Percentiles rank a stretch among this genome's conserved stretches.
phyloP scores from a whole-genome alignment of 352 stramenopile genomes.

The Globisporangium perplexum region DNA sequence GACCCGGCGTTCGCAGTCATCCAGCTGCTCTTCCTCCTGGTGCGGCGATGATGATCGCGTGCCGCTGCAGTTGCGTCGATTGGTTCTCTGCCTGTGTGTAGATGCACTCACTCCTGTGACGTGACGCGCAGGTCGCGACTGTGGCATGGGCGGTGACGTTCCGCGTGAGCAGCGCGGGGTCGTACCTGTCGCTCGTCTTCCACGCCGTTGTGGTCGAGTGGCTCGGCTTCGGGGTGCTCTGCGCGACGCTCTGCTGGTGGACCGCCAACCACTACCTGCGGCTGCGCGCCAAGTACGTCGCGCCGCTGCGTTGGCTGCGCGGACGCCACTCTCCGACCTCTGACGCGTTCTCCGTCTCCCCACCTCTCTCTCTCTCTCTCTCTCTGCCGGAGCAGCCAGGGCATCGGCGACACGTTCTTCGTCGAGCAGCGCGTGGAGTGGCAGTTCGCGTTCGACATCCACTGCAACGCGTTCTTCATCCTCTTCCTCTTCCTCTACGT shows the following conservation, averaged over 20 bases:
- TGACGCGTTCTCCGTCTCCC: no score
- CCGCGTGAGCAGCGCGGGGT: slow-evolving; percentile 38
- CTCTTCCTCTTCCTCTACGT: slow-evolving; percentile 96
- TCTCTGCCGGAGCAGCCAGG: slow-evolving; percentile 28
- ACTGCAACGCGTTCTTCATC: slow-evolving; percentile 99
- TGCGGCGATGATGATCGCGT: slow-evolving; percentile 8
- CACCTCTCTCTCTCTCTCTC: neutral
- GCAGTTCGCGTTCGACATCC: slow-evolving; percentile 99
- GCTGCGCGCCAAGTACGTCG: slow-evolving; percentile 42
- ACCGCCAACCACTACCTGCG: slow-evolving; percentile 68
- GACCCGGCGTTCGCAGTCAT: slow-evolving; percentile 96
- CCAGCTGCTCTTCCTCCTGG: slow-evolving; percentile 90
- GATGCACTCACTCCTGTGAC: neutral
- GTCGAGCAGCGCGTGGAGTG: slow-evolving; percentile 98
- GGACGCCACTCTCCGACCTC: no score
- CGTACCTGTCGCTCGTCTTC: slow-evolving; percentile 63
- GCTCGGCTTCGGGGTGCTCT: slow-evolving; percentile 66
- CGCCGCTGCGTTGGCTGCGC: no score
- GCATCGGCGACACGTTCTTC: slow-evolving; percentile 75
- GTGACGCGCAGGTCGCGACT: slow-evolving; percentile 32
- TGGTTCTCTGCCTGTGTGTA: no score
- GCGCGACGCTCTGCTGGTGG: slow-evolving; percentile 72
- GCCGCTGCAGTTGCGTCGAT: no score
- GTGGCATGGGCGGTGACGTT: slow-evolving; percentile 81
- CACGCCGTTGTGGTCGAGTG: slow-evolving; percentile 80